phyloP scores from a whole-genome alignment of 345 rosid species.

The Kandelia obovata region DNA sequence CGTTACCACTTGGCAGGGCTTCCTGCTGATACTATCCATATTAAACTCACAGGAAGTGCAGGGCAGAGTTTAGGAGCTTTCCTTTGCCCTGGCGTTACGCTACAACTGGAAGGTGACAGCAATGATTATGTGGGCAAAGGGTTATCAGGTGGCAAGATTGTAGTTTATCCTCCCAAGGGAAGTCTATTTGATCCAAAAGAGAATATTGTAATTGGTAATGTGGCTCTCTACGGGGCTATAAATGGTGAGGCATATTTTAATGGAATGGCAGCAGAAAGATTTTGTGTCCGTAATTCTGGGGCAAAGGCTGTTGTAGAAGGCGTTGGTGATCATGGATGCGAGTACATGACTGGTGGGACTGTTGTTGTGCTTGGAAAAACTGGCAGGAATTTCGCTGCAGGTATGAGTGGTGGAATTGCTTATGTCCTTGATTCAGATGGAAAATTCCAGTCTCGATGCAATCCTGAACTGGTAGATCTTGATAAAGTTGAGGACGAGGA shows the following conservation, averaged over 20 bases:
- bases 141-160: constrained; percentile 91
- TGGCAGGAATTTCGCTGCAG: constrained; percentile 98
- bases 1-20: constrained; percentile 78
- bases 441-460: constrained; percentile 76
- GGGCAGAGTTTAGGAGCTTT: constrained; percentile 99
- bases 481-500: constrained; percentile 93
- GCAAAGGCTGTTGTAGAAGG: constrained; percentile 99
- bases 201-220: constrained; percentile 92
- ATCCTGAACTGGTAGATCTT: constrained; percentile 86
- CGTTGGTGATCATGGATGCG: constrained; percentile 99
- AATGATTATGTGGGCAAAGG: constrained; percentile 99
- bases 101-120: constrained; percentile 96
- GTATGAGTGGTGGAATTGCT: constrained; percentile 99
- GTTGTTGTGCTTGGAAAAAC: constrained; percentile 96
- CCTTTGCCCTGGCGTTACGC: constrained; percentile 78
- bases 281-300: constrained; percentile 98
- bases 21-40: constrained; percentile 78
- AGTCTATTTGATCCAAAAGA: constrained; percentile 95
- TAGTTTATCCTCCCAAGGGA: constrained; percentile 91
- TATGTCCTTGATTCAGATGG: constrained; percentile 85
- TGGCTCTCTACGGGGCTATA: constrained; percentile 94
- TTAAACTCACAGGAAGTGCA: constrained; percentile 91
- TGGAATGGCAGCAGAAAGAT: constrained; percentile 99
- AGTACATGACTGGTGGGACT: constrained; percentile 99
- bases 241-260: constrained; percentile 91